Evolutionary conservation across 192 early-diverging fungal species (phyloP).

Genomic region (Phycomyces nitens): DNA sequence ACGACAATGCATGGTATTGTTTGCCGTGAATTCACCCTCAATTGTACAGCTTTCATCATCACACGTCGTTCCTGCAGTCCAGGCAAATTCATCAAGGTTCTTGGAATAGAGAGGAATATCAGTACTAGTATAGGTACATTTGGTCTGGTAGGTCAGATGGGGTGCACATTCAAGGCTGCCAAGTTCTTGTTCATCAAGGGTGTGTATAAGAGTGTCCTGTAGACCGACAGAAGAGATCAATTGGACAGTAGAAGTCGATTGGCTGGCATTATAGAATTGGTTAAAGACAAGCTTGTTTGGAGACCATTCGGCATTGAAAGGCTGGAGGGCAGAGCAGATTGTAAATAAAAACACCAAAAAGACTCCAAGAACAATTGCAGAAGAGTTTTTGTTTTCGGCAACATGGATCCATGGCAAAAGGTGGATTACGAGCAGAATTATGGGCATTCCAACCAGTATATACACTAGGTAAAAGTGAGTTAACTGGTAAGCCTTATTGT

Average conservation of each 20-base stretch:
- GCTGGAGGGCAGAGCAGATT: conserved; percentile 32
- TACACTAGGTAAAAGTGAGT: conserved; percentile 34
- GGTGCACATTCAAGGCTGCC: not conserved
- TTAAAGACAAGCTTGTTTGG: conserved; percentile 46
- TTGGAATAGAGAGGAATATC: conserved; percentile 1
- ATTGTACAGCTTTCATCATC: not conserved
- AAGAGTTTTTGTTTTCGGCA: conserved; percentile 25
- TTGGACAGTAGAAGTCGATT: conserved; percentile 26
- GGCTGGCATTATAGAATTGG: conserved; percentile 36
- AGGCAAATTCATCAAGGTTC: not conserved
- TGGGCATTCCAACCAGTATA: conserved; percentile 28
- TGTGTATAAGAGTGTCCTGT: not conserved
- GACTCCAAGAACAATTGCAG: conserved; percentile 25
- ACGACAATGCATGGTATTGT: conserved; percentile 14
- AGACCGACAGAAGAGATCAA: conserved; percentile 23
- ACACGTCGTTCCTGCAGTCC: not conserved
- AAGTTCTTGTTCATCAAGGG: conserved; percentile 6
- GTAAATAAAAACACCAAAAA: conserved; percentile 25
- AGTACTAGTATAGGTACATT: conserved; percentile 8
- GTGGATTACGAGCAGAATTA: conserved; percentile 34
- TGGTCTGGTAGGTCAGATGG: not conserved
- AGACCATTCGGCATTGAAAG: conserved; percentile 33
- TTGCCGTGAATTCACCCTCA: not conserved
- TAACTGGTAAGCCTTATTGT: no score
- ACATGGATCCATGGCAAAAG: conserved; percentile 43